Evolutionary conservation across 148 eudicot genomes (phyloP).

Genomic region (Fagopyrum tataricum): DNA sequence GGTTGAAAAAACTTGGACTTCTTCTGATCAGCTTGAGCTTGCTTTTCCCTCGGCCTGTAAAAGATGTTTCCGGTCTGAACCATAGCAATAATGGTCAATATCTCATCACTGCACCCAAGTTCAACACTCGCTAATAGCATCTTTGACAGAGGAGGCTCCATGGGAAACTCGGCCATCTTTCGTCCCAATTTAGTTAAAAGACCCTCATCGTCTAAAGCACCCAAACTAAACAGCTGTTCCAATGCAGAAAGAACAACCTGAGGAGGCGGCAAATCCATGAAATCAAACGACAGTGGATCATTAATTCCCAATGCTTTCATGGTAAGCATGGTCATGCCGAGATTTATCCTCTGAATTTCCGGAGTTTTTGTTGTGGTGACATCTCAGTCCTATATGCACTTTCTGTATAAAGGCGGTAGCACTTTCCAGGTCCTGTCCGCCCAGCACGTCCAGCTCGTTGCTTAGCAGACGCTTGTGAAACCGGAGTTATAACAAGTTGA

Average conservation of each 20-base stretch:
- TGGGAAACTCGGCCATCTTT: conserved; percentile 91
- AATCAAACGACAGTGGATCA: conserved; percentile 79
- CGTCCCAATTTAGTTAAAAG: conserved; percentile 84
- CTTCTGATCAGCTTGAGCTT: conserved; percentile 93
- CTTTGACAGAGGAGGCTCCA: conserved; percentile 91
- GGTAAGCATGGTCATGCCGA: conserved; percentile 54
- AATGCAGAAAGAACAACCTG: conserved; percentile 92
- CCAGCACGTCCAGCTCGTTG: conserved; percentile 94
- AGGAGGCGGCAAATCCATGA: conserved; percentile 96
- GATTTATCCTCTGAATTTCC: conserved; percentile 87
- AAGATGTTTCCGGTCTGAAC: conserved; percentile 86
- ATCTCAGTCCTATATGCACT: conserved; percentile 89
- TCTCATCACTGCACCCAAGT: conserved; percentile 94
- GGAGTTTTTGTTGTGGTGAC: conserved; percentile 83
- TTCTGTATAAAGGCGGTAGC: conserved; percentile 89
- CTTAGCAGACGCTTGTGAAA: conserved; percentile 89
- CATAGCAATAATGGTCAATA: conserved; percentile 91
- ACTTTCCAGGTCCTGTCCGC: conserved; percentile 92
- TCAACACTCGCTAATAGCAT: conserved; percentile 94
- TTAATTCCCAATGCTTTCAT: conserved; percentile 98
- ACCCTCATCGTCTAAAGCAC: conserved; percentile 93
- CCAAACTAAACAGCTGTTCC: conserved; percentile 90
- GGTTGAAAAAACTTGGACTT: conserved; percentile 94
- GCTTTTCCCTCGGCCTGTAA: conserved; percentile 90
- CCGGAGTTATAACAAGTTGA: conserved; percentile 68